Evolutionary conservation across 176 grass and related monocot species (phyloP), one percentile per base, ranked within the genome.

Genomic region (Oryza officinalis): DNA sequence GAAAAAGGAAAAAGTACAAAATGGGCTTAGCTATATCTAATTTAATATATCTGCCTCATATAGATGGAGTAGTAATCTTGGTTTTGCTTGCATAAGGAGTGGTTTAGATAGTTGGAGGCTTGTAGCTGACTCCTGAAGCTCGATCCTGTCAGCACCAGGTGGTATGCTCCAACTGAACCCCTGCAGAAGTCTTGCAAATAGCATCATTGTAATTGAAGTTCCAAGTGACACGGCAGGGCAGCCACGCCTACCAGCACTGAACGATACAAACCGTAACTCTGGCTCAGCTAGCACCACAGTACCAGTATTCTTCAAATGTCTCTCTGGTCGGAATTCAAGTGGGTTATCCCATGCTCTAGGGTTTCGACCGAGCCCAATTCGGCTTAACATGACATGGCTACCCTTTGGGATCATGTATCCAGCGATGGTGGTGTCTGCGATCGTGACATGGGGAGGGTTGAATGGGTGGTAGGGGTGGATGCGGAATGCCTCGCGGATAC

Each of bases 101-200:
- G 85, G 81, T 9, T 77, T 50, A 17, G 33, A 26, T 12, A 77
- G 26, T 11, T 7, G 10, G 9, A 91, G 89, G 26, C 78, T 81
- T 8, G 23, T 27, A 9, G 33, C 2, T 1, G 78, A 49, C 14
- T 83, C 81, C 10, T 66, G 31, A 30, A 83, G 81, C 41, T 63
- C 17, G 13, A 75, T 83, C 30, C 25, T 4, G 0, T 17, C 22
- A 25, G 22, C 50, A 1, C 68, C 67, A 6, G 11, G 12, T 0
- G 50, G 70, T 7, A 52, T 44, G 8, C 7, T 85, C 90, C 90
- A 88, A 0, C n/a, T 72, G 26, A 86, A 92, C 5, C 79, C 82
- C 8, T 88, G 90, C 38, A 92, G 22, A 65, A 88, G 72, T 57
- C 90, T 88, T 10, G 82, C 86, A 20, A 92, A 40, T 6, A 83